Evolutionary conservation across 306 rosid genomes (phyloP), one percentile per base, ranked within the genome.

Genomic region (Senna siamea): DNA sequence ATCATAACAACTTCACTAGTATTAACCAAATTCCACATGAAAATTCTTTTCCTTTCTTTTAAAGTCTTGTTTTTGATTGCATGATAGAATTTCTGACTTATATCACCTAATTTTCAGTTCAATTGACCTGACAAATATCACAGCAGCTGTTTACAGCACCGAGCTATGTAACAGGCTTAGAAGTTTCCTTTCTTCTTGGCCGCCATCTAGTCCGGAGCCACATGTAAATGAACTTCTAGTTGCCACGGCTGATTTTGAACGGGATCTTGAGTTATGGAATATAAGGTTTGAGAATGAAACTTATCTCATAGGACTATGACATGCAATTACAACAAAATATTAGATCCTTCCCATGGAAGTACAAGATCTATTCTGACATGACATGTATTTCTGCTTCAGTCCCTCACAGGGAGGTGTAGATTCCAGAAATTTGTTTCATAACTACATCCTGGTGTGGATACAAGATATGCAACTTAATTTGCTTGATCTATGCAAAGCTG

Each of bases 371-470:
- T 78, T 78, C 80, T 92, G 61, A 83, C 75, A 47, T 56, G 44
- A 17, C 19, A 20, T 65, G 54, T 54, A 59, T 73, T 51, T 72
- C 66, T 73, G 32, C 62, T 72, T 48, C 84, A 94, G 97, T 83
- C 82, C 85, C 9, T 86, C 87, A 79, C 95, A 87, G 77, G 97
- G 95, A 5, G 93, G 98, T 30, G 85, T 92, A 40, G 89, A 89
- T 72, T 85, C 98, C 7, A 94, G 85, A 84, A 88, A 81, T 82
- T 76, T 89, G 77, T 94, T 94, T 79, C 97, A 94, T 78, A 82
- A 84, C 76, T 94, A 94, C 78, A 89, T 92, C 77, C 73, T 92
- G 88, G 89, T 89, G 84, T 94, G 98, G 98, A 93, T 94, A 76
- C 86, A 91, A 78, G 98, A 91, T 81, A 88, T 91, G 97, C 88